Evolutionary conservation across 202 grass and related monocot genomes (phyloP).

Genomic region (Carex arenaria): DNA sequence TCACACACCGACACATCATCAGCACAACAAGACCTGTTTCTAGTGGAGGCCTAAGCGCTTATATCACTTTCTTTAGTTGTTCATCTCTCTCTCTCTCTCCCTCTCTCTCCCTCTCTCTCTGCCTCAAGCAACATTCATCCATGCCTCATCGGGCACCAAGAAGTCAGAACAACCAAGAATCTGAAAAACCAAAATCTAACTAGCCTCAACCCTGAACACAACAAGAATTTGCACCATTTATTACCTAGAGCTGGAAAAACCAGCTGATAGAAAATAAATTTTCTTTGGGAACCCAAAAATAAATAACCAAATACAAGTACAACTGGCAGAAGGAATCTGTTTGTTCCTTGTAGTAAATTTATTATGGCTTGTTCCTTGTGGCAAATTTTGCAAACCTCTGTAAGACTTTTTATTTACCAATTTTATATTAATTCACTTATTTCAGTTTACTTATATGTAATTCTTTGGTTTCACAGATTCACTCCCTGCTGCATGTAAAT

Average conservation of each 20-base stretch:
- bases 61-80: not conserved
- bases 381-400: conserved; percentile 13
- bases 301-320: not conserved
- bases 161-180: not conserved
- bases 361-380: not conserved
- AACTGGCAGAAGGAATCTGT: not conserved
- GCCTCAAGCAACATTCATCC: not conserved
- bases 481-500: conserved; percentile 79
- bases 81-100: not conserved
- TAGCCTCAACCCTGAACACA: not conserved
- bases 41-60: not conserved
- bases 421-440: conserved; percentile 11
- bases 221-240: not conserved
- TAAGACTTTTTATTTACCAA: conserved; percentile 16
- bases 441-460: not conserved
- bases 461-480: conserved; percentile 68
- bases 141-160: not conserved
- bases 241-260: not conserved
- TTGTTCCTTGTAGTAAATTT: not conserved
- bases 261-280: not conserved
- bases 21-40: not conserved
- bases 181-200: not conserved
- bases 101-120: not conserved
- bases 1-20: not conserved
- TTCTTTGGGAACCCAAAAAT: not conserved